These are phyloP conservation scores for Lunasporangiospora selenospora DNA, from an alignment of 192 early-diverging fungal species.

Conservation along the genomic window DNA sequence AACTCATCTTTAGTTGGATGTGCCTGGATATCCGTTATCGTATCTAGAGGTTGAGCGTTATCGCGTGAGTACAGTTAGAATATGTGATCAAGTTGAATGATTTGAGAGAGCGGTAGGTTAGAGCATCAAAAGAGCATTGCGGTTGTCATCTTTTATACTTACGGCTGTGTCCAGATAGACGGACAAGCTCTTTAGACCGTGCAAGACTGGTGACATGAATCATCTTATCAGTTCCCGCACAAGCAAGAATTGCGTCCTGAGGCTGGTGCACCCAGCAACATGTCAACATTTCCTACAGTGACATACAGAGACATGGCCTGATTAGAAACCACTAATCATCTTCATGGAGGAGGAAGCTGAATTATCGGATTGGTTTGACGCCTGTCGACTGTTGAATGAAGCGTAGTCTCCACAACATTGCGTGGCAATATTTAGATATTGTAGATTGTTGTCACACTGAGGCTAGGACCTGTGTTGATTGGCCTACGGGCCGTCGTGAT, in stretches of 20 bases:
- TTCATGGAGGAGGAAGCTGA: too few relatives aligned
- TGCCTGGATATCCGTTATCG: conserved; percentile 72
- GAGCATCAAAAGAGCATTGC: not conserved
- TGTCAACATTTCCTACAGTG: conserved; percentile 55
- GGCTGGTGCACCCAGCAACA: conserved; percentile 77
- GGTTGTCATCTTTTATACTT: conserved; percentile 35
- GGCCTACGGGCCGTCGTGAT: too few relatives aligned
- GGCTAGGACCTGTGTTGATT: too few relatives aligned
- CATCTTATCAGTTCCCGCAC: conserved; percentile 65
- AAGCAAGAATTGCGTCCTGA: conserved; percentile 74
- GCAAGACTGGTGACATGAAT: conserved; percentile 81
- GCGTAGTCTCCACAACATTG: too few relatives aligned
- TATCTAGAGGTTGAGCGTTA: conserved; percentile 34
- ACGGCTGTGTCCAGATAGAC: conserved; percentile 69
- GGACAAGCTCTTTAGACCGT: conserved; percentile 67
- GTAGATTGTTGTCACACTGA: too few relatives aligned
- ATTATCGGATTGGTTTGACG: too few relatives aligned
- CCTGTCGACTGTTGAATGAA: too few relatives aligned
- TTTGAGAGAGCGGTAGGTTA: not conserved
- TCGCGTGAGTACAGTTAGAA: too few relatives aligned
- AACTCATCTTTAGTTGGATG: conserved; percentile 72
- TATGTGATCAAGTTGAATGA: conserved; percentile 2
- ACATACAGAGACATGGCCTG: not conserved
- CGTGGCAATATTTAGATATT: too few relatives aligned
- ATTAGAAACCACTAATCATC: too few relatives aligned